Conservation (phyloP, 176 grass and related monocot species). For the Secale cereale region DNA sequence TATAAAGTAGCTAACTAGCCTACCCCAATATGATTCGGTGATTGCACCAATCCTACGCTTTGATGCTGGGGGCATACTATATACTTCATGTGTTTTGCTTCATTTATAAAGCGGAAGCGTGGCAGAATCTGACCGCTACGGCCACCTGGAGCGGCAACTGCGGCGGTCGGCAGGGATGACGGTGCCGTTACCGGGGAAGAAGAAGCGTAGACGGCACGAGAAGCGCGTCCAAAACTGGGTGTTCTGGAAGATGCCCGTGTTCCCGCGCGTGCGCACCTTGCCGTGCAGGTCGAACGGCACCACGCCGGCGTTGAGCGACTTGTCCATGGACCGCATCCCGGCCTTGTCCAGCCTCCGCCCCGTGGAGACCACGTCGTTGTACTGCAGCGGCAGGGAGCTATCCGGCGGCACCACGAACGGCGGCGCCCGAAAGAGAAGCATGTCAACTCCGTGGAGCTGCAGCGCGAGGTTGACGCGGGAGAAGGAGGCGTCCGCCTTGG, state of each 20-base stretch:
- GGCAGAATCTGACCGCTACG: background rate
- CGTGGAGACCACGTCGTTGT: conserved; percentile 21
- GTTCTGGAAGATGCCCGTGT: conserved; percentile 48
- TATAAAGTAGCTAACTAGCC: too few species aligned
- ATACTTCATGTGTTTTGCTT: background rate
- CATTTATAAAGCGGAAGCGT: background rate
- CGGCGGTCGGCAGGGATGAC: conserved; percentile 21
- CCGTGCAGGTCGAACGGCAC: conserved; percentile 50
- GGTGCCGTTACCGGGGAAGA: conserved; percentile 41
- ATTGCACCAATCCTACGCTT: too few species aligned
- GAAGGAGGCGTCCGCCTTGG: conserved; percentile 44
- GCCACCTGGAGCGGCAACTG: conserved; percentile 18
- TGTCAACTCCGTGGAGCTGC: conserved; percentile 14
- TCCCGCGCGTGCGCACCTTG: conserved; percentile 50
- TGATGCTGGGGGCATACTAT: background rate
- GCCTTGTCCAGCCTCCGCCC: conserved; percentile 24
- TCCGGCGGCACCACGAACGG: conserved; percentile 48
- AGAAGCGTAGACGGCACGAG: conserved; percentile 51
- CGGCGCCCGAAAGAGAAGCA: conserved; percentile 33
- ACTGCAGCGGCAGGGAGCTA: conserved; percentile 40
- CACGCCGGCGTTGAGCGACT: conserved; percentile 36
- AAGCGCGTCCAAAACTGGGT: conserved; percentile 40
- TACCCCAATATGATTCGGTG: too few species aligned
- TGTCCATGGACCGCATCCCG: conserved; percentile 37
- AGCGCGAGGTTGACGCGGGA: conserved; percentile 30